Evolutionary conservation across 1,139 yeast species (phyloP), one percentile per base, ranked within the genome.

Genomic region (Candida pseudoviswanathii): DNA sequence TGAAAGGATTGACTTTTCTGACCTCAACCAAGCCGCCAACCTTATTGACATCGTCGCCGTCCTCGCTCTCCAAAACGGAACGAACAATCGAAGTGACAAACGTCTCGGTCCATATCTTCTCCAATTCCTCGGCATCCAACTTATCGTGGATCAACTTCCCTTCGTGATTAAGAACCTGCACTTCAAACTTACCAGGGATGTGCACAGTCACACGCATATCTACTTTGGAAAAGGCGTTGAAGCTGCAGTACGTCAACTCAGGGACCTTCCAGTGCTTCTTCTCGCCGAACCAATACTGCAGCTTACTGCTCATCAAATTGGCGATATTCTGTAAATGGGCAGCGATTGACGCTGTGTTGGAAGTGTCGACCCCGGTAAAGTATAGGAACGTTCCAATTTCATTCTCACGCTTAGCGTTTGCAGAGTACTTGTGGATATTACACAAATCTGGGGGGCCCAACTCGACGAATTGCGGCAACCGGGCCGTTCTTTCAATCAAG

Each of bases 371-470:
- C 2, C 86, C 86, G 0, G 84, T 78, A 58, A 74, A 80, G 61
- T 81, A 81, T 43, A 81, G 67, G 58, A 77, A 81, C 3, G 85
- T 80, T 2, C 84, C 82, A 40, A 77, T 62, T 51, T 71, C 80
- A 48, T 62, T 60, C 42, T 51, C 55, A 50, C 68, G 69, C 61
- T 71, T 73, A 52, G 78, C 75, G 59, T 64, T 76, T 55, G 60
- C 65, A 44, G 69, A 72, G 54, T 61, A 76, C 58, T 82, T 80
- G 48, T 80, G 80, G 48, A 83, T 71, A 62, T 89, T 96, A 46
- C 96, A 88, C 56, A 94, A 74, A 70, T 94, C 98, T 5, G 97
- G 92, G 0, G 97, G 96, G 0, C 99, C 99, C 47, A 94, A 67
- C 50, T 81, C 86, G 41, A 51, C 55, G 51, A 76, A 73, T 24